Evolutionary conservation across 768 basidiomycete genomes (phyloP), one percentile per base, ranked within the genome.

Genomic region (Cystofilobasidium capitatum): DNA sequence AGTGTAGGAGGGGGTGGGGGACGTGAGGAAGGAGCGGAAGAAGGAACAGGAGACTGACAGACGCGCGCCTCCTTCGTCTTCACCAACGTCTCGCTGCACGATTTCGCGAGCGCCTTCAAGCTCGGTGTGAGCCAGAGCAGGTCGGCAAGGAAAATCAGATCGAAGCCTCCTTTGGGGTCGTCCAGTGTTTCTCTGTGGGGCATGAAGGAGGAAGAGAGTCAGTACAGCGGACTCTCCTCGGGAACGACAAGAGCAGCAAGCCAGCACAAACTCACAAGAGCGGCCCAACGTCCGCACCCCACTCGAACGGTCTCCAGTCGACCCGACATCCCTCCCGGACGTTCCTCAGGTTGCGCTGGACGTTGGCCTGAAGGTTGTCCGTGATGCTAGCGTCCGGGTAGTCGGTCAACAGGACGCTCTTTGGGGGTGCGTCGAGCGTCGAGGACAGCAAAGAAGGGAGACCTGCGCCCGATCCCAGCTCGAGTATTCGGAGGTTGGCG

Each of bases 121-220:
- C 24, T 29, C n/a, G 36, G 37, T 8, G 26, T 35, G 37, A 37
- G 49, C 20, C 47, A 51, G 37, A 76, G 62, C 8, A 74, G 71
- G 54, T 77, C 77, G 22, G 76, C 74, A 0, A 75, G 71, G 3
- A 77, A 66, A 20, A 77, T 72, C 7, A 70, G 31, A 61, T 75
- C 73, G 71, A 76, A 77, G 3, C 37, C 29, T 9, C 26, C 7
- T 16, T 17, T 7, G 1, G 51, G 51, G 0, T 31, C 17, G 4
- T 64, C 63, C 20, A 64, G 63, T 7, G 63, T 64, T 10, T 9
- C 14, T 13, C 63, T 64, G 31, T 3, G 26, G 45, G 45, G 9
- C 8, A 47, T 7, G 45, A 10, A 24, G 9, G 9, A 51, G 24
- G 31, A 14, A 33, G 31, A 24, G 44, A 5, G 6, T n/a, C 8